Base-by-base conservation (phyloP, 139 green algal genomes). In the Chlorella sp. region DNA sequence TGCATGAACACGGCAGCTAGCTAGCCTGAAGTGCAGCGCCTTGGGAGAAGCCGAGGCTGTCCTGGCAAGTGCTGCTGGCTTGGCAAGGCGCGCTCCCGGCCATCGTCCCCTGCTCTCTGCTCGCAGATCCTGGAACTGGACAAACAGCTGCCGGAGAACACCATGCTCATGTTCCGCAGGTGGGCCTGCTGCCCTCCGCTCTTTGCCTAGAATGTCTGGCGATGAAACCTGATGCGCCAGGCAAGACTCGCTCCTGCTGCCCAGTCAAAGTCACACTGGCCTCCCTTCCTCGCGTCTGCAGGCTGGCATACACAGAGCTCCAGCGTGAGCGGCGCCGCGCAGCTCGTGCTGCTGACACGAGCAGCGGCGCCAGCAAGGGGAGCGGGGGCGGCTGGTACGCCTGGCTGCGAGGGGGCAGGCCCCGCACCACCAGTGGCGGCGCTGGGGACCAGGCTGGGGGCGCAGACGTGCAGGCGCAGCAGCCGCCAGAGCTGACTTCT, bases 81-180 rank as follows among this genome's bases (percentile, higher is more conserved):
- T n/a, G n/a, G n/a, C n/a, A n/a, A n/a, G n/a, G 51, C 6, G 19
- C 7, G 6, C 51, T 7, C 51, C 29, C 60, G 41, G 42, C 41
- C 71, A 77, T 63, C 53, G 71, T 46, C 68, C 38, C 46, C 8
- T 60, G 23, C 25, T 21, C 29, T 35, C 63, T 27, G 59, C 2
- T n/a, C 45, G 15, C 75, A 74, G 4, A 89, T 91, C 1, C 46
- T 23, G 5, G 83, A 74, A 1, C 89, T 97, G 88, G 92, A 97
- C 46, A 51, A 55, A 12, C 60, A 91, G 64, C 86, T 97, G 43
- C 74, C 82, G 14, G 90, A 96, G 71, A n/a, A 68, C 9, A 89
- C 89, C 23, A 95, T 95, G 33, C 78, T 95, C 29, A 72, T 93
- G 56, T 97, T 97, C 80, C 77, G 86, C 76, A 85, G 66, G 35